Evolutionary conservation across 345 rosid species (phyloP).

Genomic region (Capsella bursapastoris): DNA sequence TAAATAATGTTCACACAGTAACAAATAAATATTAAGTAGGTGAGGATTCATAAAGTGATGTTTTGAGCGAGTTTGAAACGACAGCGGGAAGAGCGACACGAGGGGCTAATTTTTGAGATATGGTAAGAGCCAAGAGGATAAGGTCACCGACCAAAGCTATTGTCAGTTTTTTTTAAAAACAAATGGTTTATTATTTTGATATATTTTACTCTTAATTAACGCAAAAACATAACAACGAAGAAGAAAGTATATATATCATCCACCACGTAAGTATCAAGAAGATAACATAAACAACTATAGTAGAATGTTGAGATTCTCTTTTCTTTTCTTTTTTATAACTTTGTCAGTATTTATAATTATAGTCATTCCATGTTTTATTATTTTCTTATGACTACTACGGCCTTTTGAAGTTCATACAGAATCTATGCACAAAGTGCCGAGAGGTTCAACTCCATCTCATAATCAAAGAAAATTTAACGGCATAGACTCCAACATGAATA

Average conservation of each 20-base stretch:
- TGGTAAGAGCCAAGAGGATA: slow-evolving; percentile 19
- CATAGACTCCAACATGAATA: background rate
- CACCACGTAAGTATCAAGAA: slow-evolving; percentile 23
- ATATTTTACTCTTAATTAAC: background rate
- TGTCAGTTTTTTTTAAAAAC: background rate
- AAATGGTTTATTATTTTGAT: background rate
- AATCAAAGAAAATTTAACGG: background rate
- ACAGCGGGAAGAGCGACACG: slow-evolving; percentile 37
- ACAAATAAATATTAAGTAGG: slow-evolving; percentile 22
- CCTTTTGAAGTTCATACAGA: background rate
- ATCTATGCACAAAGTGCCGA: background rate
- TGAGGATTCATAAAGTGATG: slow-evolving; percentile 29
- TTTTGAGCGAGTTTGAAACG: slow-evolving; percentile 26
- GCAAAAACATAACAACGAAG: background rate
- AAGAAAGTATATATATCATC: background rate
- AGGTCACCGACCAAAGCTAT: slow-evolving; percentile 42
- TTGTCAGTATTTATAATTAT: background rate
- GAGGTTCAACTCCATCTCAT: background rate
- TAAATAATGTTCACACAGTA: background rate
- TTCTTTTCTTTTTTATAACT: background rate
- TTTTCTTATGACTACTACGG: background rate
- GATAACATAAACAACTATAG: slow-evolving; percentile 24
- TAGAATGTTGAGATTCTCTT: slow-evolving; percentile 12
- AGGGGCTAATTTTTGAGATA: slow-evolving; percentile 31
- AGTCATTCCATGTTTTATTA: background rate